Evolutionary conservation across 139 green algal species (phyloP).

Genomic region (Mesostigma viride): DNA sequence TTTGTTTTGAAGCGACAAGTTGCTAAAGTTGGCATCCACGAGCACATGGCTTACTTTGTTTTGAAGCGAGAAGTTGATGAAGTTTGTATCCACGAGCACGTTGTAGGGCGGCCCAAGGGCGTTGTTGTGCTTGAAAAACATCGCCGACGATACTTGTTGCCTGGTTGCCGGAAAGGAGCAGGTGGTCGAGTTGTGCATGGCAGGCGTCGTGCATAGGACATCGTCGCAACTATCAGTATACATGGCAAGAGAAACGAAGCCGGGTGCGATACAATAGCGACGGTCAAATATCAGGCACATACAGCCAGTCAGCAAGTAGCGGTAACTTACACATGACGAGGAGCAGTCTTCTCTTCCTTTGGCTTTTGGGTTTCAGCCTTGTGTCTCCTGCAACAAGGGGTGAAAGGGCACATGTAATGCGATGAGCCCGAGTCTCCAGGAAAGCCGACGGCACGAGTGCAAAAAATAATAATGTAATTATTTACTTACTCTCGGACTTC

Average conservation of each 20-base stretch:
- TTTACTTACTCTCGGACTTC: conserved; percentile 40
- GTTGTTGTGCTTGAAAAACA: conserved; percentile 98
- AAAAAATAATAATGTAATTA: conserved; percentile 13
- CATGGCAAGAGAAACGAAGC: background rate
- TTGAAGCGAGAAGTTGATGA: conserved; percentile 99
- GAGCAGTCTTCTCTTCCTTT: background rate
- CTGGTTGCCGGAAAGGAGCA: background rate
- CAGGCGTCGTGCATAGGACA: background rate
- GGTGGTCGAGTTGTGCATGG: background rate
- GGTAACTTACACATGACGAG: background rate
- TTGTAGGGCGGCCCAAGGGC: conserved; percentile 94
- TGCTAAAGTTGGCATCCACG: no score
- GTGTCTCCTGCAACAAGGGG: background rate
- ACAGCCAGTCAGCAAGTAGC: background rate
- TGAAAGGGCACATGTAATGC: background rate
- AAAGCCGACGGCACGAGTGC: background rate
- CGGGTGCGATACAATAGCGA: background rate
- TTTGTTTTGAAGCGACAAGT: no score
- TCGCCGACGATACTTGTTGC: conserved; percentile 46
- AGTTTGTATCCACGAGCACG: conserved; percentile 98
- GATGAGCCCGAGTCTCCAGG: background rate
- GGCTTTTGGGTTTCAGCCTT: background rate
- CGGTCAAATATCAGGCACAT: conserved; percentile 10
- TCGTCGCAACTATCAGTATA: background rate
- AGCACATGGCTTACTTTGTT: conserved; percentile 86